Conservation (phyloP, 2,329 filamentous ascomycete genomes). For the Colletotrichum euphorbiae region DNA sequence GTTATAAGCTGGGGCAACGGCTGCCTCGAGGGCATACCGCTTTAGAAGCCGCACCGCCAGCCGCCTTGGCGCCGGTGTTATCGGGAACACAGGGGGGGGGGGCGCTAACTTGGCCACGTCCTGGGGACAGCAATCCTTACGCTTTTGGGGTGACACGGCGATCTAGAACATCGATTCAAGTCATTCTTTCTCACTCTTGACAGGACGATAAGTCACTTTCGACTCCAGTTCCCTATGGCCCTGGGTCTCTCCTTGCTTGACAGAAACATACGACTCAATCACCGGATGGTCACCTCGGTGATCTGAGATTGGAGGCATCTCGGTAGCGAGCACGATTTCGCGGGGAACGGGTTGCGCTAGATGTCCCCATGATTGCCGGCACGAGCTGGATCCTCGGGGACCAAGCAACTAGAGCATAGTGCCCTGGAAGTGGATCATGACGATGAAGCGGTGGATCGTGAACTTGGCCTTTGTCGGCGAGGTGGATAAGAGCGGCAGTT, state of each 20-base stretch:
- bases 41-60: conserved; percentile 39
- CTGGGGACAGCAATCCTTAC: conserved; percentile 16
- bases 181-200: neutral
- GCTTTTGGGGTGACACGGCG: conserved; percentile 15
- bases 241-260: neutral
- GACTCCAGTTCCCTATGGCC: neutral
- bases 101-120: conserved; percentile 18
- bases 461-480: conserved; percentile 22
- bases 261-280: neutral
- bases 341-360: conserved; percentile 16
- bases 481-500: conserved; percentile 6
- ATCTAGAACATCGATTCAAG: neutral
- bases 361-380: conserved; percentile 22
- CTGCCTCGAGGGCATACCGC: conserved; percentile 25
- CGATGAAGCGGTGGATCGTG: neutral
- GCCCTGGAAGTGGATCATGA: conserved; percentile 25
- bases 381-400: conserved; percentile 12
- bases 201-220: neutral
- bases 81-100: conserved; percentile 27
- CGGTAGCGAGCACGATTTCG: conserved; percentile 1
- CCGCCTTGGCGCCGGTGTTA: conserved; percentile 36
- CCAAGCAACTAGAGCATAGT: conserved; percentile 14
- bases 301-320: neutral
- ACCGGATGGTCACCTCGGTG: neutral
- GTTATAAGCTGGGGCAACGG: conserved; percentile 25